Conservation (phyloP, 345 rosid species). For the Ceriops decandra region DNA sequence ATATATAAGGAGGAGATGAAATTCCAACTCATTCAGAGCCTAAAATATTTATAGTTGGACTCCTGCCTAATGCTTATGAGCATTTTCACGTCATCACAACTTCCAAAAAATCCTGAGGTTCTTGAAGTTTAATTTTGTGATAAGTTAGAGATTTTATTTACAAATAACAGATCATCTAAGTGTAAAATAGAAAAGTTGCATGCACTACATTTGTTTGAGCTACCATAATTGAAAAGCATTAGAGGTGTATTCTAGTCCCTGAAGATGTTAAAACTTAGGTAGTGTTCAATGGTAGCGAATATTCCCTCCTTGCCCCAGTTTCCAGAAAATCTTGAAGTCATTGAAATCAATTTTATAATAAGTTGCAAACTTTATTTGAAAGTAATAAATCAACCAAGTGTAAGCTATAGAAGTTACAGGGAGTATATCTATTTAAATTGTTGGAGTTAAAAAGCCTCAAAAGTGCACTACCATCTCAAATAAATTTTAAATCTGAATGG, state of each 20-base stretch:
- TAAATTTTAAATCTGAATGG: not conserved
- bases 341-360: conserved; percentile 41
- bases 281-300: conserved; percentile 37
- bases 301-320: conserved; percentile 22
- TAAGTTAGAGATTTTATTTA: conserved; percentile 28
- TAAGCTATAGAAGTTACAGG: conserved; percentile 20
- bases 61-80: conserved; percentile 40
- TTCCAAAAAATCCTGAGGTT: conserved; percentile 32
- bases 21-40: conserved; percentile 21
- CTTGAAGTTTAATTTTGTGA: conserved; percentile 44
- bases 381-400: not conserved
- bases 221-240: conserved; percentile 30
- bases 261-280: not conserved
- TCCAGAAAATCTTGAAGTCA: conserved; percentile 36
- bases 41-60: conserved; percentile 40
- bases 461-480: conserved; percentile 6
- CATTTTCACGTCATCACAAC: conserved; percentile 20
- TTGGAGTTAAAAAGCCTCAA: conserved; percentile 29
- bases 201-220: conserved; percentile 30
- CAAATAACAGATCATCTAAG: not conserved
- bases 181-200: conserved; percentile 21
- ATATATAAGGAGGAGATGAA: conserved; percentile 17
- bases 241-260: conserved; percentile 16
- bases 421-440: conserved; percentile 35
- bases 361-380: conserved; percentile 22